These are phyloP conservation scores for Amphibolis antarctica DNA, from an alignment of 106 monocot genomes.

Conservation along the genomic window DNA sequence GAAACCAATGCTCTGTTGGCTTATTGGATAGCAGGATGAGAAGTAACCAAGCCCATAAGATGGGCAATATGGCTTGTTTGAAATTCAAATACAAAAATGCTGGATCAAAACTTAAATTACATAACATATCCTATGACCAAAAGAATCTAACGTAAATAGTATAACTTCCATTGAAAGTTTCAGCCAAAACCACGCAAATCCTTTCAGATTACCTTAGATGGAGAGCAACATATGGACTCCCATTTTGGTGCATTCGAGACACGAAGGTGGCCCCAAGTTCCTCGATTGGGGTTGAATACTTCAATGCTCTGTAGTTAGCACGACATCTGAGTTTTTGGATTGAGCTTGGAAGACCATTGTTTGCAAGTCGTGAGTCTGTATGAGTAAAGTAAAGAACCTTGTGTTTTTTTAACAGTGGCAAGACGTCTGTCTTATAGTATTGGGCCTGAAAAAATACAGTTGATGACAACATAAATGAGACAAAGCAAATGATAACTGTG, in stretches of 20 bases:
- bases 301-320: slow-evolving; percentile 75
- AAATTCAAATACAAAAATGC: too few relatives aligned
- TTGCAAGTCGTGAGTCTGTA: slow-evolving; percentile 84
- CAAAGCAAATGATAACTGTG: neutral
- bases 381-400: slow-evolving; percentile 87
- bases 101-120: too few relatives aligned
- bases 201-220: slow-evolving; percentile 50
- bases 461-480: neutral
- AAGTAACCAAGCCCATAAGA: too few relatives aligned
- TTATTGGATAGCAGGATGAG: too few relatives aligned
- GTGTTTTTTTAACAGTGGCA: slow-evolving; percentile 66
- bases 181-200: neutral
- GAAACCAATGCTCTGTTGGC: too few relatives aligned
- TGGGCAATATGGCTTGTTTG: too few relatives aligned
- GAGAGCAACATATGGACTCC: slow-evolving; percentile 83
- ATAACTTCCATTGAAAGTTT: neutral
- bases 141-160: too few relatives aligned
- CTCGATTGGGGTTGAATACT: slow-evolving; percentile 64
- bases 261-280: slow-evolving; percentile 52
- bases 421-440: slow-evolving; percentile 79
- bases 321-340: slow-evolving; percentile 86
- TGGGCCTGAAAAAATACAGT: slow-evolving; percentile 34
- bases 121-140: too few relatives aligned
- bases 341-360: slow-evolving; percentile 78
- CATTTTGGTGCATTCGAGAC: slow-evolving; percentile 54